Evolutionary conservation across 495 filamentous ascomycete genomes (phyloP), one percentile per base, ranked within the genome.

Genomic region (Lasiosphaeriaceae sp.): DNA sequence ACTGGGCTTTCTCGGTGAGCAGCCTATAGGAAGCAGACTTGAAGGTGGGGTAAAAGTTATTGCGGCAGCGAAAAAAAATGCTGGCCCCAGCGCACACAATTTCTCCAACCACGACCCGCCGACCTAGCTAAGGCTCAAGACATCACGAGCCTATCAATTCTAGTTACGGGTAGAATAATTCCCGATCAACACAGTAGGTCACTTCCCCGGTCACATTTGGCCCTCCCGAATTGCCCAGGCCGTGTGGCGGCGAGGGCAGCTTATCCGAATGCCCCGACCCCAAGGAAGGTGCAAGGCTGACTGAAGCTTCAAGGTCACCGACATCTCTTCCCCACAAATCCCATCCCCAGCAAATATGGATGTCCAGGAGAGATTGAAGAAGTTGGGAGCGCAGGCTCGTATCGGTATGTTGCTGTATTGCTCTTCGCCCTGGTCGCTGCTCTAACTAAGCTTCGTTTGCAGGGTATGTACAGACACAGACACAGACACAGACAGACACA

Each of bases 371-470:
- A 86, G 89, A 76, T 75, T 91, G 60, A 87, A 85, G 74, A 88
- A 85, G 78, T 86, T 91, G 75, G 87, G 89, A 71, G 80, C 81
- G 74, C 80, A 83, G 55, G 85, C 87, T 67, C 85, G 88, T 66
- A 90, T 89, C 74, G 88, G 88, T 90, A 82, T 65, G 87, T 88
- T 60, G 59, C 53, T 63, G 48, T 26, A 17, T n/a, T 57, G 47
- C 54, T 59, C 50, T 45, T 45, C 34, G 29, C 43, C 34, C 14
- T 43, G 37, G 34, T 21, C 39, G 22, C 23, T 44, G 34, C 21
- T 34, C 41, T 47, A 47, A 55, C 52, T 35, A 16, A 47, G 23
- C 37, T 50, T 52, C 21, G 52, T 29, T 49, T 37, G 46, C 17
- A 57, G 54, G 57, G 51, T 59, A 59, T 55, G 35, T 52, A 52